Evolutionary conservation across 1,284 basidiomycete genomes (phyloP).

Genomic region (Fomes fomentarius): DNA sequence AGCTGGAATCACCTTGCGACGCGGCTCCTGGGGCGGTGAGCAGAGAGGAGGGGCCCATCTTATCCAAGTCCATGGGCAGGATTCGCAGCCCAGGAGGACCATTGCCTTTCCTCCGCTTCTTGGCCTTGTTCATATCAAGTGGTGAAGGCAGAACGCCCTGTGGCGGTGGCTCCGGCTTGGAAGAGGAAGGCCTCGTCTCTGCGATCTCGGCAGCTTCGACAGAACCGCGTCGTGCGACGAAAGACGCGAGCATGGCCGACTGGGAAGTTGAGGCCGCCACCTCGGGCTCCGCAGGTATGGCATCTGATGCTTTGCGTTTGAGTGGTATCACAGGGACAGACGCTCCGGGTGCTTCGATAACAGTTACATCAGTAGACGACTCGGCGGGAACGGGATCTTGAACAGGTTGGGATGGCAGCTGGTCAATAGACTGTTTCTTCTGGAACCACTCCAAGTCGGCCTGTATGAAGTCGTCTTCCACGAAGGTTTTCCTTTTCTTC

Average conservation of each 20-base stretch:
- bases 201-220: neutral
- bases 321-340: neutral
- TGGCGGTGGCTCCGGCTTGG: neutral
- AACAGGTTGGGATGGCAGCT: neutral
- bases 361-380: too few species aligned
- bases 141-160: constrained; percentile 13
- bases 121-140: constrained; percentile 3
- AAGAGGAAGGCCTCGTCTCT: neutral
- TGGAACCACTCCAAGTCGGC: constrained; percentile 26
- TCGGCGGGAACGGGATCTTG: neutral
- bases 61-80: constrained; percentile 4
- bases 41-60: neutral
- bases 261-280: neutral
- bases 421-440: constrained; percentile 8
- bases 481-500: constrained; percentile 16
- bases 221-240: constrained; percentile 5
- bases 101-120: constrained; percentile 10
- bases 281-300: neutral
- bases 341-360: too few species aligned
- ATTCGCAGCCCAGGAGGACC: constrained; percentile 17
- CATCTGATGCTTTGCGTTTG: constrained; percentile 5
- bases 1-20: neutral
- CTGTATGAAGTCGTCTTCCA: constrained; percentile 22
- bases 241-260: constrained; percentile 2
- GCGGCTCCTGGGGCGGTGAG: neutral